Conservation (phyloP, 441 rosid species). For the Erysimum pusillum region DNA sequence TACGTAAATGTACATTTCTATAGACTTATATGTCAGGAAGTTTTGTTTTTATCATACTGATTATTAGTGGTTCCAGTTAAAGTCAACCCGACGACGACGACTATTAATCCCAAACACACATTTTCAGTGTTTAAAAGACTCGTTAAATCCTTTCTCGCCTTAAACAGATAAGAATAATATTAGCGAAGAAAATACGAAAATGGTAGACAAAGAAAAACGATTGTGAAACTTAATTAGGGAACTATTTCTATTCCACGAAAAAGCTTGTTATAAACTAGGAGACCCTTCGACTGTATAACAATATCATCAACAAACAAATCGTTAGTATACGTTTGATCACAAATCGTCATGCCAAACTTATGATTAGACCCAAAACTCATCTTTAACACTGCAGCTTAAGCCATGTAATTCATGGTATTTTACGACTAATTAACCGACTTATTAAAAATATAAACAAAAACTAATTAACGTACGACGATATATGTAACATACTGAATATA, state of each 20-base stretch:
- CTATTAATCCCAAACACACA: no score
- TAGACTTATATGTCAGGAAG: no score
- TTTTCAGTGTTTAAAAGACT: no score
- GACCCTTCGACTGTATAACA: neutral
- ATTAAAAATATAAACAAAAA: no score
- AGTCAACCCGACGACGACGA: no score
- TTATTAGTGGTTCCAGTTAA: no score
- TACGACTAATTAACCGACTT: neutral
- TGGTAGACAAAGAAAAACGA: neutral
- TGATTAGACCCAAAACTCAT: conserved; percentile 2
- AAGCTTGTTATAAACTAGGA: neutral
- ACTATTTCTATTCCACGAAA: no score
- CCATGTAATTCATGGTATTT: neutral
- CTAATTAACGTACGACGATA: neutral
- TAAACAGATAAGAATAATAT: no score
- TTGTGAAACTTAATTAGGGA: no score
- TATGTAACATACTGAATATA: neutral
- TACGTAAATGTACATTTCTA: no score
- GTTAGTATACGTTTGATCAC: neutral
- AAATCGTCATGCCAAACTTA: neutral
- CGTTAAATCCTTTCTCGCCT: neutral
- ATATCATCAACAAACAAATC: no score
- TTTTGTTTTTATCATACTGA: no score
- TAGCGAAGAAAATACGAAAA: neutral
- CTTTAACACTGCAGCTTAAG: neutral